A percentile compares a stretch with the other conserved stretches of the same genome.
Evolutionary conservation across 202 grass and related monocot species (phyloP).

Genomic region (Saccharum hybrid): DNA sequence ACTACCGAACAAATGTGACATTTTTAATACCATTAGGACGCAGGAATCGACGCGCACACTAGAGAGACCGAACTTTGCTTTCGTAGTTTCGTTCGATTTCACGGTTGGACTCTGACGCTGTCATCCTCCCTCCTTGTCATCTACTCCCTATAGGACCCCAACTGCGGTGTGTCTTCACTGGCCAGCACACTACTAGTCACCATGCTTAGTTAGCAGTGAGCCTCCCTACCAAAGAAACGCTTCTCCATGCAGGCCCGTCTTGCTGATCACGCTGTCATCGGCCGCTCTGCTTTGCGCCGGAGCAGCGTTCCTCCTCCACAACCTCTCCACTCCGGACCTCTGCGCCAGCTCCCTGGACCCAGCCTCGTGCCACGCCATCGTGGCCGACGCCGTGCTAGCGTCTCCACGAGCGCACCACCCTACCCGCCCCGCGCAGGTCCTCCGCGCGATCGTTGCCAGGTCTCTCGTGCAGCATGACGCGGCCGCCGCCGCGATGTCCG

Average conservation of each 20-base stretch:
- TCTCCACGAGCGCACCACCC: neutral
- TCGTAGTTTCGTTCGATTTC: no score
- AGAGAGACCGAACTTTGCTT: no score
- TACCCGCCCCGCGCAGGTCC: slow-evolving; percentile 32
- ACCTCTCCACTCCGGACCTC: slow-evolving; percentile 20
- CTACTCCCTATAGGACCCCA: neutral
- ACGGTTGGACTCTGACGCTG: no score
- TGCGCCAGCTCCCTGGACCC: slow-evolving; percentile 50
- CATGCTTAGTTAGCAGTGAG: slow-evolving; percentile 37
- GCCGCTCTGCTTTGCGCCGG: slow-evolving; percentile 34
- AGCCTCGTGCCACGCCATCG: slow-evolving; percentile 53
- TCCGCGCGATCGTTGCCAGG: slow-evolving; percentile 40
- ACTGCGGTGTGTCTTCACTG: neutral
- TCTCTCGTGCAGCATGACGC: slow-evolving; percentile 45
- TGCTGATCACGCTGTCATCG: neutral
- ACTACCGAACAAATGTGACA: no score
- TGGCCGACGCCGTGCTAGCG: slow-evolving; percentile 37
- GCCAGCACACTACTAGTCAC: neutral
- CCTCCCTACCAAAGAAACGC: neutral
- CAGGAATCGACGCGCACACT: no score
- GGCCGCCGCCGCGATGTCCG: neutral
- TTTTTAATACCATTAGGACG: no score
- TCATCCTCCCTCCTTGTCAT: neutral
- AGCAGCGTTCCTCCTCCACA: slow-evolving; percentile 26
- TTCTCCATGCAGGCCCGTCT: slow-evolving; percentile 26